Percentiles rank a stretch among this genome's conserved stretches.
Evolutionary conservation across 345 rosid species (phyloP).

Genomic region (Linum usitatissimum): DNA sequence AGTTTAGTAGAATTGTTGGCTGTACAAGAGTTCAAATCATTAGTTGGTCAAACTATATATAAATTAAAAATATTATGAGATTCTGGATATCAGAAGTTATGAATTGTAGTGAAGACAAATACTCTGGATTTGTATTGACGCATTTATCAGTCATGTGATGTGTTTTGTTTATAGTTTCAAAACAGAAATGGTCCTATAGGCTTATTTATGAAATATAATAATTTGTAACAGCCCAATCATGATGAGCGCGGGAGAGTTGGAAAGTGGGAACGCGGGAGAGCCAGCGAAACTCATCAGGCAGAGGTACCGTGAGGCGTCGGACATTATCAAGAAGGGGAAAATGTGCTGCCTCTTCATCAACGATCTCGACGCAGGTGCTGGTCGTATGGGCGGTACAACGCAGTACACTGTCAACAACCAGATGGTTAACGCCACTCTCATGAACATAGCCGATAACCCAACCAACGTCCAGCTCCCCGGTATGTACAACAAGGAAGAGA

Average conservation of each 20-base stretch:
- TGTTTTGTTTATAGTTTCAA: too few relatives aligned
- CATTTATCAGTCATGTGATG: too few relatives aligned
- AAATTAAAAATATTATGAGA: too few relatives aligned
- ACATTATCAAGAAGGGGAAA: slow-evolving; percentile 84
- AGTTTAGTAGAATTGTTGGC: too few relatives aligned
- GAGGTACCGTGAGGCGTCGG: slow-evolving; percentile 97
- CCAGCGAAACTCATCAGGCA: slow-evolving; percentile 95
- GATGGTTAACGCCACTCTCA: slow-evolving; percentile 97
- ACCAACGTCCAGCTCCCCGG: slow-evolving; percentile 93
- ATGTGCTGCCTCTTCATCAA: slow-evolving; percentile 95
- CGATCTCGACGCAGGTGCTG: slow-evolving; percentile 96
- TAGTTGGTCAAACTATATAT: too few relatives aligned
- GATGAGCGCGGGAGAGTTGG: slow-evolving; percentile 99
- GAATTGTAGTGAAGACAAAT: too few relatives aligned
- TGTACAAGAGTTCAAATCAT: too few relatives aligned
- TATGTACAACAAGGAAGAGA: slow-evolving; percentile 98
- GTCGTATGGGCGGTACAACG: slow-evolving; percentile 92
- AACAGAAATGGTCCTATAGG: too few relatives aligned
- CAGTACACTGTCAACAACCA: slow-evolving; percentile 98
- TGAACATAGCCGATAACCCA: slow-evolving; percentile 99
- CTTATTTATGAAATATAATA: too few relatives aligned
- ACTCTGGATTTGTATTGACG: too few relatives aligned
- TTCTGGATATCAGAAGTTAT: too few relatives aligned
- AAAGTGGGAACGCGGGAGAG: slow-evolving; percentile 95
- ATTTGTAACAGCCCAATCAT: slow-evolving; percentile 64